Conservation (phyloP, 495 filamentous ascomycete species). For the Hyphodiscus hymeniophilus region DNA sequence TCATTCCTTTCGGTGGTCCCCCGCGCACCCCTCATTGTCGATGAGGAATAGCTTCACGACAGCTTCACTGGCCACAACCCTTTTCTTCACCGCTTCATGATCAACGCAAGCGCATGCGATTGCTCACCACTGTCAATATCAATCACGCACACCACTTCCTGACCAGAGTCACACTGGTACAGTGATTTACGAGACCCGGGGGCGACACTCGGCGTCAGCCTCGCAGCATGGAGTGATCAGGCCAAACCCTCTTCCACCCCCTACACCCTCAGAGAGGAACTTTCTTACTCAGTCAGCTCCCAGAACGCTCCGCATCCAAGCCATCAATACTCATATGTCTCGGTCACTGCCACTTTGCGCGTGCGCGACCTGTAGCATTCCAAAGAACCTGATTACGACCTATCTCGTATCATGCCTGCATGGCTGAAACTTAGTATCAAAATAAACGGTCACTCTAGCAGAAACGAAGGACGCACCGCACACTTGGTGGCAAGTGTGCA, state of each 20-base stretch:
- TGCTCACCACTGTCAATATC: not conserved
- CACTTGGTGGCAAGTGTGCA: constrained; percentile 8
- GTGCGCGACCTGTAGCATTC: not conserved
- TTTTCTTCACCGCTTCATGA: not conserved
- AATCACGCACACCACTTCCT: not conserved
- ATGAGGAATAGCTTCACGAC: not conserved
- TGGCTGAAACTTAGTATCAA: not conserved
- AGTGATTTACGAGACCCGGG: constrained; percentile 15
- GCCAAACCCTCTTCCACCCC: constrained; percentile 7
- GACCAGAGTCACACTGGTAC: too few relatives aligned
- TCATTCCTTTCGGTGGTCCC: not conserved
- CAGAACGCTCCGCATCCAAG: not conserved
- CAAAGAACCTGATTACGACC: not conserved
- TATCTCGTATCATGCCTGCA: constrained; percentile 11
- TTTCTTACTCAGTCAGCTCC: constrained; percentile 9
- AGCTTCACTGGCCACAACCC: constrained; percentile 1
- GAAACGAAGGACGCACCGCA: not conserved
- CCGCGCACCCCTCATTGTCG: not conserved
- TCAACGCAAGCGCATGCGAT: not conserved
- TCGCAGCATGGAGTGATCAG: constrained; percentile 9
- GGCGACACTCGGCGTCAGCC: constrained; percentile 5
- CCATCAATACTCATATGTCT: constrained; percentile 4
- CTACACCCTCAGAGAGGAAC: not conserved
- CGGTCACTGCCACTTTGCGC: not conserved
- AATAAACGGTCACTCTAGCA: not conserved